Conservation (phyloP, 2,329 filamentous ascomycete species). For the Calonectria montana region DNA sequence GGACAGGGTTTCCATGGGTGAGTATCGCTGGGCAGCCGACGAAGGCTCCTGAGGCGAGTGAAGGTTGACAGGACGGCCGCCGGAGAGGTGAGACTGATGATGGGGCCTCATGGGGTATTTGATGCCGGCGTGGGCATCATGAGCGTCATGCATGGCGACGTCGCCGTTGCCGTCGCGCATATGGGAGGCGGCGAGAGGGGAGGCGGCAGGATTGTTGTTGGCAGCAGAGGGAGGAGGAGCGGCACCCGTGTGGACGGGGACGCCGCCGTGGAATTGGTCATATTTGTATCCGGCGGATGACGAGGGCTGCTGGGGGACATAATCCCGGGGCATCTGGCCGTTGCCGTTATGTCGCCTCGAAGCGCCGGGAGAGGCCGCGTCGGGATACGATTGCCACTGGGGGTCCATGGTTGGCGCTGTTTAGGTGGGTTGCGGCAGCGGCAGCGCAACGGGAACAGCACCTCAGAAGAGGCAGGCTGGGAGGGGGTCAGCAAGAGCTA, state of each 20-base stretch:
- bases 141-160: constrained; percentile 86
- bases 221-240: constrained; percentile 43
- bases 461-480: constrained; percentile 29
- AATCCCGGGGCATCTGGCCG: constrained; percentile 60
- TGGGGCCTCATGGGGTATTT: constrained; percentile 87
- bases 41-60: constrained; percentile 79
- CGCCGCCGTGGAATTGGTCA: constrained; percentile 70
- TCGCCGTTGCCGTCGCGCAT: constrained; percentile 80
- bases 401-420: constrained; percentile 58
- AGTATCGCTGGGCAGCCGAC: constrained; percentile 89
- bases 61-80: constrained; percentile 67
- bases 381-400: constrained; percentile 76
- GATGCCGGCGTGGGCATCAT: constrained; percentile 84
- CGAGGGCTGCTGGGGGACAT: constrained; percentile 49
- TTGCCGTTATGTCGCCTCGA: constrained; percentile 73
- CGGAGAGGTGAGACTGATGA: constrained; percentile 78
- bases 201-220: constrained; percentile 65
- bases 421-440: constrained; percentile 25
- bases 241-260: constrained; percentile 45
- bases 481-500: constrained; percentile 26
- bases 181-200: constrained; percentile 67
- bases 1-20: constrained; percentile 91
- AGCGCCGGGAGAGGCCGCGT: constrained; percentile 65
- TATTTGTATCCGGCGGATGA: constrained; percentile 73
- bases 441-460: constrained; percentile 23